Conservation (phyloP, 768 basidiomycete genomes). For the Termitomyces titanicus region DNA sequence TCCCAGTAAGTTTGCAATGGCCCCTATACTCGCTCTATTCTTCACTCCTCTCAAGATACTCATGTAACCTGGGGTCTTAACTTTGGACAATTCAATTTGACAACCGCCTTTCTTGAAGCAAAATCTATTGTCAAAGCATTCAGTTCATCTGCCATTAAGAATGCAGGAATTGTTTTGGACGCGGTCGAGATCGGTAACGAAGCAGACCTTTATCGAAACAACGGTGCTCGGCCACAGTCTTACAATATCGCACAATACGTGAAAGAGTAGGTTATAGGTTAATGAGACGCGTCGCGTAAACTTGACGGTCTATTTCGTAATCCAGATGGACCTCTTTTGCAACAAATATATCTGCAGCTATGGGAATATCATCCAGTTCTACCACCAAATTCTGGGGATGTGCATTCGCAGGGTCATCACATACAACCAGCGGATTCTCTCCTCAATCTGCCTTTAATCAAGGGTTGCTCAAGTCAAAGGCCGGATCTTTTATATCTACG, state of each 20-base stretch:
- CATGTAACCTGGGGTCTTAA: slow-evolving; percentile 69
- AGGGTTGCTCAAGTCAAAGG: slow-evolving; percentile 40
- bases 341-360: slow-evolving; percentile 39
- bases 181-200: slow-evolving; percentile 64
- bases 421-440: slow-evolving; percentile 46
- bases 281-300: not conserved
- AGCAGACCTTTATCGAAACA: slow-evolving; percentile 50
- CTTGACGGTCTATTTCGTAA: not conserved
- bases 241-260: slow-evolving; percentile 47
- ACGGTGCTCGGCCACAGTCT: slow-evolving; percentile 36
- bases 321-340: slow-evolving; percentile 33
- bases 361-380: slow-evolving; percentile 32
- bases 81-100: slow-evolving; percentile 51
- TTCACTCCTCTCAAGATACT: slow-evolving; percentile 36
- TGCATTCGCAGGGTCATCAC: slow-evolving; percentile 50
- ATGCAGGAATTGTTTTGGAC: slow-evolving; percentile 46
- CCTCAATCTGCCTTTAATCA: slow-evolving; percentile 55
- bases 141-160: slow-evolving; percentile 30
- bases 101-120: slow-evolving; percentile 45
- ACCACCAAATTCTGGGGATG: slow-evolving; percentile 44
- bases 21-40: not conserved
- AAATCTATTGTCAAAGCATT: slow-evolving; percentile 51
- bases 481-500: slow-evolving; percentile 52
- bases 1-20: slow-evolving; percentile 5
- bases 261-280: slow-evolving; percentile 36